Conservation (phyloP, 169 alveolate genomes). For the Plasmodium fragile region DNA sequence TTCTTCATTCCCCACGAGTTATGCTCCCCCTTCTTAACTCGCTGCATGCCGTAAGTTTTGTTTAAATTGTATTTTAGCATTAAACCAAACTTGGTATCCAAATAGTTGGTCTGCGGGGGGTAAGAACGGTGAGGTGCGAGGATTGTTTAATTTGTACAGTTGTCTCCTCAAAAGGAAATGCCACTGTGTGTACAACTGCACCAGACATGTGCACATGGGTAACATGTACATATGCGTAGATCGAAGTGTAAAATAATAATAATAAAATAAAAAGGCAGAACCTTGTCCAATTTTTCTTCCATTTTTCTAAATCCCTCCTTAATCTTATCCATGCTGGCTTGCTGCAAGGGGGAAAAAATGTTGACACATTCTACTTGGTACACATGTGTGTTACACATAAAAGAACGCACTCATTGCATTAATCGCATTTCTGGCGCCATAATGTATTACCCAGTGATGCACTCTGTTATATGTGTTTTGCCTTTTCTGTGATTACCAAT, state of each 20-base stretch:
- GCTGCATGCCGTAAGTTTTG: constrained; percentile 80
- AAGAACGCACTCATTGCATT: not conserved
- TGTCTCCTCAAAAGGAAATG: not conserved
- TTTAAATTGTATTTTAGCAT: constrained; percentile 67
- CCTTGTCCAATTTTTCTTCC: constrained; percentile 66
- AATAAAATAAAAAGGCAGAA: not conserved
- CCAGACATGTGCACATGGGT: not conserved
- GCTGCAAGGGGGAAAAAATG: constrained; percentile 11
- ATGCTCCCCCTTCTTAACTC: constrained; percentile 83
- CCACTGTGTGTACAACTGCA: not conserved
- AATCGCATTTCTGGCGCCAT: not conserved
- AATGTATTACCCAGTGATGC: not conserved
- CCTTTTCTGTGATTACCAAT: constrained; percentile 35
- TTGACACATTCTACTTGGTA: not conserved
- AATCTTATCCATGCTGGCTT: constrained; percentile 45
- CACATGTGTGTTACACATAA: not conserved
- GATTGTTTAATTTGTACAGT: not conserved
- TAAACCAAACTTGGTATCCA: constrained; percentile 59
- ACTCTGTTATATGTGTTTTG: not conserved
- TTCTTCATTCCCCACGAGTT: constrained; percentile 81
- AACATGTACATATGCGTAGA: too few species aligned
- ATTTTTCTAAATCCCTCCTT: constrained; percentile 38
- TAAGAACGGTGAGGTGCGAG: not conserved
- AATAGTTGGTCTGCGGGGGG: constrained; percentile 25
- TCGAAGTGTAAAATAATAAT: not conserved